These are phyloP conservation scores for Hypholoma fasciculare DNA, from an alignment of 768 basidiomycete genomes.

Conservation along the genomic window DNA sequence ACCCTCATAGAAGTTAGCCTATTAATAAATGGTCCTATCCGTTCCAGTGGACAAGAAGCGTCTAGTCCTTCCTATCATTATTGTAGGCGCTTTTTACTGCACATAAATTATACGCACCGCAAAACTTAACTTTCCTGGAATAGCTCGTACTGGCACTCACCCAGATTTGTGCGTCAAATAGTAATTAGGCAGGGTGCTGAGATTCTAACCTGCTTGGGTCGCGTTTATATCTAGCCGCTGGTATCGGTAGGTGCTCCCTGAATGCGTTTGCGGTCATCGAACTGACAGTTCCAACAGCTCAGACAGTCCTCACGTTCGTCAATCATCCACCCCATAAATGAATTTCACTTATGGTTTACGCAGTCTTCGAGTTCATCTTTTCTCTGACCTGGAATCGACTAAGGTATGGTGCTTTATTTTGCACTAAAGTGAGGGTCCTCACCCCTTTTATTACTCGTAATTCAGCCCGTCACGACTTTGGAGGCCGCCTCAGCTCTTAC, in stretches of 20 bases:
- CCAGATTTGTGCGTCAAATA: conserved; percentile 11
- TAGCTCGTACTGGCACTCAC: conserved; percentile 5
- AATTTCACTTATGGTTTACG: neutral
- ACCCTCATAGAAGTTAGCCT: too few relatives aligned
- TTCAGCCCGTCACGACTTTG: conserved; percentile 14
- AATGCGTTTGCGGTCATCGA: neutral
- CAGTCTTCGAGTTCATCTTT: neutral
- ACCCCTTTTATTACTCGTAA: too few relatives aligned
- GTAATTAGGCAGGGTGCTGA: too few relatives aligned
- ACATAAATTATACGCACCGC: too few relatives aligned
- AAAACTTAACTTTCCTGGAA: neutral
- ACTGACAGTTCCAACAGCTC: neutral
- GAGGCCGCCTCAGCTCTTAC: conserved; percentile 10
- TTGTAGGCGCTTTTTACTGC: conserved; percentile 15
- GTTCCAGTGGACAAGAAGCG: conserved; percentile 15
- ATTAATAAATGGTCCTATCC: neutral
- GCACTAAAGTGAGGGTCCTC: neutral
- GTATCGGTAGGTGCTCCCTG: neutral
- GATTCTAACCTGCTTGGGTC: neutral
- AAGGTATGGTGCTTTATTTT: neutral
- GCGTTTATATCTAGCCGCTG: neutral
- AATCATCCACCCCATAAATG: neutral
- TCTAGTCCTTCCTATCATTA: conserved; percentile 14
- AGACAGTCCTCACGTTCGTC: conserved; percentile 3
- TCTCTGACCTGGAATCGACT: conserved; percentile 1